phyloP scores from a whole-genome alignment of 1,284 basidiomycete species.

The Fomitopsis palustris region DNA sequence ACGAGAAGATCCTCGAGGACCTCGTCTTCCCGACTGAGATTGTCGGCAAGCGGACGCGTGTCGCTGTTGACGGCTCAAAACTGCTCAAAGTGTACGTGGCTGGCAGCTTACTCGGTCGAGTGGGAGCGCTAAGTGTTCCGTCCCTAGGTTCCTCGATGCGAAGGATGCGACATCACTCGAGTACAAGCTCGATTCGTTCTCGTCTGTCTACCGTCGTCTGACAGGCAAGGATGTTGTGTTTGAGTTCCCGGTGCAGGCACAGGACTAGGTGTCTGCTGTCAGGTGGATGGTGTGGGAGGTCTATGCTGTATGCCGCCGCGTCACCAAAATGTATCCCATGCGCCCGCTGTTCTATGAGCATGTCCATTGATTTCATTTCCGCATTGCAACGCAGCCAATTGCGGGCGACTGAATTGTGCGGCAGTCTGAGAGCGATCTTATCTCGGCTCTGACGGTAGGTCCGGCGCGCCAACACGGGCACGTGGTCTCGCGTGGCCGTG shows the following conservation, averaged over 20 bases:
- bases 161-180: conserved; percentile 98
- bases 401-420: not conserved
- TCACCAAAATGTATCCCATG: conserved; percentile 32
- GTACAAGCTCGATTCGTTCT: conserved; percentile 99
- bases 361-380: conserved; percentile 4
- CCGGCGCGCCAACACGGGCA: conserved; percentile 3
- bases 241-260: conserved; percentile 75
- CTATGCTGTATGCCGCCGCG: conserved; percentile 28
- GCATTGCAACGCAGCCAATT: not conserved
- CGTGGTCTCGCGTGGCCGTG: conserved; percentile 6
- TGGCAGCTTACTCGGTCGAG: not conserved
- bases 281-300: conserved; percentile 22
- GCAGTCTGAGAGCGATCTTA: conserved; percentile 3
- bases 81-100: conserved; percentile 88
- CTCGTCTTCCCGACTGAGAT: conserved; percentile 99
- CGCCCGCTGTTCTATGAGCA: conserved; percentile 8
- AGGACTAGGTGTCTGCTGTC: conserved; percentile 45
- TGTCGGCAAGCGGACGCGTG: conserved; percentile 95
- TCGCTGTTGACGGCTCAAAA: conserved; percentile 88
- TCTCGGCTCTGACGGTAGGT: conserved; percentile 4
- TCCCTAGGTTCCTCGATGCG: conserved; percentile 87
- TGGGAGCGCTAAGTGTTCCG: conserved; percentile 8
- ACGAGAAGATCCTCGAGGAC: conserved; percentile 98
- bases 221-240: conserved; percentile 94
- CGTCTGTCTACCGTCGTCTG: conserved; percentile 90